Evolutionary conservation across 179 eudicot species (phyloP), one percentile per base, ranked within the genome.

Genomic region (Amaranthus tricolor): DNA sequence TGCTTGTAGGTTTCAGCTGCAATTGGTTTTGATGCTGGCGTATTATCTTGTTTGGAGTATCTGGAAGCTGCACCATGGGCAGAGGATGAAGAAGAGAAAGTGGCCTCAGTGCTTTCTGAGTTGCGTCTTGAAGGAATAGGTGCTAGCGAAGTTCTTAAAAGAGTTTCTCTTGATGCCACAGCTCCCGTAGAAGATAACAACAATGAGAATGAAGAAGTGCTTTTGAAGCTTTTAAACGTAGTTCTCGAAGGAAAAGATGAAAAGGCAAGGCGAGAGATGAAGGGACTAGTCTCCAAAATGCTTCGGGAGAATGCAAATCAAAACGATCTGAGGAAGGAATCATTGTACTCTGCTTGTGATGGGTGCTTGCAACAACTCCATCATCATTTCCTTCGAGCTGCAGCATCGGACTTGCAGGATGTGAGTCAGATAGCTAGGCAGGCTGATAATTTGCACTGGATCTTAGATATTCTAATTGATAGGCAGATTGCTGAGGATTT

Each of bases 21-120:
- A 70, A 93, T 95, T 78, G 99, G 93, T 60, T 95, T 95, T 82
- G 94, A 90, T 83, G 99, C 97, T 9, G 97, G 99, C 17, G 93
- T 95, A 24, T 80, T 93, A 69, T 90, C 97, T 17, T 95, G 97
- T 73, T 88, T 95, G 85, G 99, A 93, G 85, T 95, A 93, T 83
- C 86, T 93, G 62, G 99, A 95, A 79, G 99, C 97, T 62, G 99
- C 99, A 20, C 99, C 99, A 31, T 95, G 99, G 99, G 93, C 97
- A 5, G 97, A 95, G 76, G 97, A 95, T 56, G 99, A 95, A 75
- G 99, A 95, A 80, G 95, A 90, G 67, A 90, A 87, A 58, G 90
- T 93, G 45, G 90, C 96, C 70, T 82, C 88, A 47, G 69, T 92
- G 44, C 83, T 88, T 44, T 84, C 90, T 0, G 97, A 94, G 85